Evolutionary conservation across 2,329 filamentous ascomycete genomes (phyloP).

Genomic region (Aspergillus hiratsukae): DNA sequence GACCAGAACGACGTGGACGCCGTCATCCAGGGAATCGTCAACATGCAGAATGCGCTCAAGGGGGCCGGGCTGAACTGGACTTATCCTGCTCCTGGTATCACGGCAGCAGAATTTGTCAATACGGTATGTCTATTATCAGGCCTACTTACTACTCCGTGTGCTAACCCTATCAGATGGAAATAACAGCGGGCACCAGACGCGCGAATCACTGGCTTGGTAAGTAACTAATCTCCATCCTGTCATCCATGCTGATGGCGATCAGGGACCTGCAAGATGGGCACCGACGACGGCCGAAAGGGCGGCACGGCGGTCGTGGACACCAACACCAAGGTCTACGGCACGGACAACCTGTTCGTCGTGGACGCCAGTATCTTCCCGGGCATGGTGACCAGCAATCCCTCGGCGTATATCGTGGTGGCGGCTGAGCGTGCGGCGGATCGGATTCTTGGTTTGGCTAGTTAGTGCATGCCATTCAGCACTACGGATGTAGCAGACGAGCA

Average conservation of each 20-base stretch:
- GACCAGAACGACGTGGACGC: constrained; percentile 4
- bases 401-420: constrained; percentile 12
- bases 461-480: background rate
- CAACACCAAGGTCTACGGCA: constrained; percentile 14
- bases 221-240: background rate
- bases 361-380: constrained; percentile 14
- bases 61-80: constrained; percentile 5
- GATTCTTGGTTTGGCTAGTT: constrained; percentile 7
- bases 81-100: constrained; percentile 5
- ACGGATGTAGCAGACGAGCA: no score
- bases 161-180: constrained; percentile 1
- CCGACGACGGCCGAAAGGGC: constrained; percentile 14
- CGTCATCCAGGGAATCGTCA: constrained; percentile 6
- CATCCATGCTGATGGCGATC: background rate
- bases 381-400: constrained; percentile 13
- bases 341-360: constrained; percentile 10
- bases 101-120: constrained; percentile 7
- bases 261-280: constrained; percentile 15
- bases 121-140: background rate
- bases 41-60: constrained; percentile 2
- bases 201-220: constrained; percentile 12
- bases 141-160: no score
- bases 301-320: constrained; percentile 15
- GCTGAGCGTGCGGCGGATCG: constrained; percentile 11
- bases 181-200: background rate